These are phyloP conservation scores for Geotrichum restrictum DNA, from an alignment of 1,139 yeast genomes.

Conservation along the genomic window DNA sequence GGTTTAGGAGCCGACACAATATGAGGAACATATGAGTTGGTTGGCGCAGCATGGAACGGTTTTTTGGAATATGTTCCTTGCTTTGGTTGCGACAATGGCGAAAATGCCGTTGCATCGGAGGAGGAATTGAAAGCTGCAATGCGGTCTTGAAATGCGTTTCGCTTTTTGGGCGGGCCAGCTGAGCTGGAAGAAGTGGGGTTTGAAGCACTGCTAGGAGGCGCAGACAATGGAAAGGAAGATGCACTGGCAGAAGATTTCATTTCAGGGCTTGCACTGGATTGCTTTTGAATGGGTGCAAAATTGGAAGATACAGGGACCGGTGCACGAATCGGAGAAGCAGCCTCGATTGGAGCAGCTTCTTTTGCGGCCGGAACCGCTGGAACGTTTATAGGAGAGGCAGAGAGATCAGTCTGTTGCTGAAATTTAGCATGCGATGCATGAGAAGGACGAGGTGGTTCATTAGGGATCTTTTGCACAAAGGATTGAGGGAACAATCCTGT, in stretches of 20 bases:
- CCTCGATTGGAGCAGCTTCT: constrained; percentile 15
- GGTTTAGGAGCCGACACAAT: constrained; percentile 21
- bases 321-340: constrained; percentile 18
- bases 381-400: constrained; percentile 54
- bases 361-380: constrained; percentile 14
- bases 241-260: constrained; percentile 13
- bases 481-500: constrained; percentile 85
- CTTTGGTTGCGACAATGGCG: constrained; percentile 30
- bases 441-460: constrained; percentile 33
- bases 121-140: constrained; percentile 45
- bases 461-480: constrained; percentile 55
- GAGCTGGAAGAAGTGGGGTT: constrained; percentile 10
- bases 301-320: constrained; percentile 21
- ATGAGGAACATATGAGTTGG: constrained; percentile 41
- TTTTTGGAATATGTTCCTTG: constrained; percentile 40
- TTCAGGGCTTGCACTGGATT: not conserved
- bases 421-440: too few relatives aligned
- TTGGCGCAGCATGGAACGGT: constrained; percentile 42
- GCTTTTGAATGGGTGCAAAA: constrained; percentile 12
- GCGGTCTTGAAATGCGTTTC: constrained; percentile 41
- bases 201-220: not conserved
- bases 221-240: not conserved
- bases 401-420: constrained; percentile 51
- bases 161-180: constrained; percentile 22
- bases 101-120: constrained; percentile 42